Conservation (phyloP, 192 early-diverging fungal genomes). For the Martensiomyces pterosporus region DNA sequence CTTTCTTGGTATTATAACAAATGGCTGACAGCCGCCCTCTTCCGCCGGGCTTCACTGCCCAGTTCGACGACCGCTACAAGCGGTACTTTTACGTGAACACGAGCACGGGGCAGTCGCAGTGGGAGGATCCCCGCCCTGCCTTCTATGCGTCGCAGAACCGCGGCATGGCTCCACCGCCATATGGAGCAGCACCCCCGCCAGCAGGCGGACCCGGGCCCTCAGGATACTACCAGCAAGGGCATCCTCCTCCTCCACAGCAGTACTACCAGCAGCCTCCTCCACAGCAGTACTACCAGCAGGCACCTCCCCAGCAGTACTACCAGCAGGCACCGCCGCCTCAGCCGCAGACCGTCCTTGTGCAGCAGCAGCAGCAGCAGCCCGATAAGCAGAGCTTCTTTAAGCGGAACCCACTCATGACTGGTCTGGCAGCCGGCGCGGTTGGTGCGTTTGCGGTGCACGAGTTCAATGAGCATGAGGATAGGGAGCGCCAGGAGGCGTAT, state of each 20-base stretch:
- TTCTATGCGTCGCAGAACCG: neutral
- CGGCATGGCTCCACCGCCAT: neutral
- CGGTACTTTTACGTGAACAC: constrained; percentile 27
- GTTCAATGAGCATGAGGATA: constrained; percentile 29
- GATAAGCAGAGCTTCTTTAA: constrained; percentile 27
- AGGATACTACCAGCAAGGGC: constrained; percentile 3
- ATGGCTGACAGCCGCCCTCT: constrained; percentile 10
- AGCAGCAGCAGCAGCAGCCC: neutral
- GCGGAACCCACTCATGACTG: constrained; percentile 24
- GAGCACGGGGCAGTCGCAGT: constrained; percentile 19
- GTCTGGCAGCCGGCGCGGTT: constrained; percentile 26
- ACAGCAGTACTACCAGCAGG: neutral
- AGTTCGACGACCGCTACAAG: constrained; percentile 10
- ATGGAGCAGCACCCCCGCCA: too few relatives aligned
- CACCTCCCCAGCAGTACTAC: constrained; percentile 1
- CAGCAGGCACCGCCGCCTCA: constrained; percentile 7
- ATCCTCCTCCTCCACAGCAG: neutral
- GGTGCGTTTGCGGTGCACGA: constrained; percentile 24
- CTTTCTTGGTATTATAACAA: too few relatives aligned
- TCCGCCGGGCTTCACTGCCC: constrained; percentile 22
- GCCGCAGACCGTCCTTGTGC: constrained; percentile 6
- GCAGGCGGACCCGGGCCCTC: neutral
- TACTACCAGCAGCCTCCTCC: constrained; percentile 6
- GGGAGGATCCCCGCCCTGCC: constrained; percentile 7
- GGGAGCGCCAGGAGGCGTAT: constrained; percentile 30